Conservation (phyloP, 176 grass and related monocot species). For the Puccinellia tenuiflora region DNA sequence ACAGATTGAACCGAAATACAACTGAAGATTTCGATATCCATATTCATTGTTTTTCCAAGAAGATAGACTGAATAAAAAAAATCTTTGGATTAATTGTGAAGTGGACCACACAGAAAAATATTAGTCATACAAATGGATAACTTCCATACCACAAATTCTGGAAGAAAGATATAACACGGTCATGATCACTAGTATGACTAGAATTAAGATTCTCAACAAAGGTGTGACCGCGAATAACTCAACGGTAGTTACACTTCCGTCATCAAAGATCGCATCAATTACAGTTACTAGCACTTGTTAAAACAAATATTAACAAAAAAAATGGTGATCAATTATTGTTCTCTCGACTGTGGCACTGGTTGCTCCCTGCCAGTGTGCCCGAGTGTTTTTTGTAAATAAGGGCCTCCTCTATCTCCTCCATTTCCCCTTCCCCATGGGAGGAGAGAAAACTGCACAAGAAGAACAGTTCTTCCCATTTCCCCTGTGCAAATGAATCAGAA, state of each 20-base stretch:
- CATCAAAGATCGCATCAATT: constrained; percentile 16
- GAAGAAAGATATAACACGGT: constrained; percentile 3
- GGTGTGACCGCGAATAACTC: neutral
- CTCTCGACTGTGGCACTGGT: neutral
- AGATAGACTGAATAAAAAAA: neutral
- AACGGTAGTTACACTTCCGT: constrained; percentile 2
- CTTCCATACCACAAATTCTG: neutral
- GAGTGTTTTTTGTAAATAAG: constrained; percentile 16
- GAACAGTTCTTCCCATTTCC: constrained; percentile 15
- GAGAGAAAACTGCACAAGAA: neutral
- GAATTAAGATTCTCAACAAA: neutral
- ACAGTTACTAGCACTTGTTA: neutral
- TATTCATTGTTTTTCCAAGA: neutral
- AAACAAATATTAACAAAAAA: neutral
- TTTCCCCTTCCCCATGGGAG: neutral
- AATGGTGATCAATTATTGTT: constrained; percentile 7
- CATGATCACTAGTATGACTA: constrained; percentile 17
- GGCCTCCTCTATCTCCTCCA: neutral
- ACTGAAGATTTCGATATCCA: neutral
- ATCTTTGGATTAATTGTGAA: neutral
- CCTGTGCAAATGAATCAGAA: neutral
- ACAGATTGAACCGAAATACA: neutral
- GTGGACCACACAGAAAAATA: neutral
- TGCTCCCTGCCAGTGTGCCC: neutral
- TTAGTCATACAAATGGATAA: neutral